Base-by-base conservation (phyloP, 1,284 basidiomycete genomes). In the Ceratobasidium sp. region DNA sequence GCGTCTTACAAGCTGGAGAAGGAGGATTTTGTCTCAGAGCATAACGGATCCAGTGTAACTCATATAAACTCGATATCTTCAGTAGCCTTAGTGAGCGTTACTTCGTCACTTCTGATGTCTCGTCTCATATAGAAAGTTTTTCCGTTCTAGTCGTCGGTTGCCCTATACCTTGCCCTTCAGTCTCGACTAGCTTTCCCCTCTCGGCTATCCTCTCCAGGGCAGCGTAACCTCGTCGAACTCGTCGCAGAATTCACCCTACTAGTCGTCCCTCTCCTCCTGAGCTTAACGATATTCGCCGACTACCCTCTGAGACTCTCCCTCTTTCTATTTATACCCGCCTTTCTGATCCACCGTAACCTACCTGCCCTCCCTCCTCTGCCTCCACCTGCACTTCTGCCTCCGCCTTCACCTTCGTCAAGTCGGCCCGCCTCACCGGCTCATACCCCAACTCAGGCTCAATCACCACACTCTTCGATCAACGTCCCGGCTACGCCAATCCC, bases 11-110 rank as follows among this genome's bases (percentile, higher is more conserved):
- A 96, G 85, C 81, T 88, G 20, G 91, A 89, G 33, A 98, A 98
- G 85, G 94, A 97, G 86, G 91, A 91, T 0, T 99, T 96, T 82
- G 94, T 97, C 64, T 92, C 95, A 20, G 91, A 92, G 61, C 91
- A 90, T 84, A 90, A 89, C 2, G 97, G 97, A 1, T 94, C 94
- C 0, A 91, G 91, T 4, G 87, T 98, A 12, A 85, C 85, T 1
- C 91, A 93, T 82, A 88, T 98, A 82, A 96, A 96, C 83, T 81
- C 90, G 59, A 86, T 97, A 46, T 94, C 92, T 28, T 82, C 89
- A 5, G 91, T 92, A 4, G 92, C 92, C 3, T 83, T 96, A 83
- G 94, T 96, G 81, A 85, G 93, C 87, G 78, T 78, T 20, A n/a
- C 48, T 28, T 33, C 33, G 33, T 33, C 33, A 33, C 33, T 15